Evolutionary conservation across 2,329 filamentous ascomycete species (phyloP), one percentile per base, ranked within the genome.

Genomic region (Phialemonium atrogriseum): DNA sequence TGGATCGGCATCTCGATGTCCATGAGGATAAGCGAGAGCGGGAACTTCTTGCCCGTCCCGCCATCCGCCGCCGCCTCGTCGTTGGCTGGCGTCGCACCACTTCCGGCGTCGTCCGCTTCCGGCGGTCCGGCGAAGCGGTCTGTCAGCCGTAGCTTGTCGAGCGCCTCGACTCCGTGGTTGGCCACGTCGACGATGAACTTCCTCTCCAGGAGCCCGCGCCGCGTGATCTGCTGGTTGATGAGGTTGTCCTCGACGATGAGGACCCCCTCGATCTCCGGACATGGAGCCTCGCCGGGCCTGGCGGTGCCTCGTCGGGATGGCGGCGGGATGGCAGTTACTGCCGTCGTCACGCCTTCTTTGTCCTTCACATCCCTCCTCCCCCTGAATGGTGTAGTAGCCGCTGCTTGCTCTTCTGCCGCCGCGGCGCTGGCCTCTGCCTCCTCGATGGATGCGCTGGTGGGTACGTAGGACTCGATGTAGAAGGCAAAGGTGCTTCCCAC

Each of bases 1-100:
- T 81, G 80, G 11, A 84, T 58, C 2, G 80, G 80, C 80, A 85
- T 84, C 48, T 84, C 78, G 43, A 83, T 75, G 45, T 85, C 81
- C 80, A 85, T 85, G 13, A 85, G 60, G 12, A 85, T 72, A 5
- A 84, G 61, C 30, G 71, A 71, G 15, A 80, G 55, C 1, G 62
- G 56, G 16, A 65, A 58, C 13, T 37, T 20, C n/a, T n/a, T n/a
- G n/a, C n/a, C n/a, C n/a, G n/a, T n/a, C 17, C 27, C 27, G 27
- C 26, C 20, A 5, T 15, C 20, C 10, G 18, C 7, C 10, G n/a
- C 10, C 18, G 16, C 12, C 17, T 24, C 13, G 12, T 10, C 10
- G 14, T 18, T 8, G 27, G 15, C 5, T 9, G 27, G 19, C 26
- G 24, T 18, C 27, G 14, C 16, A 9, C 6, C 15, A 16, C 14